Conservation (phyloP, 768 basidiomycete species). For the Lactarius deliciosus region DNA sequence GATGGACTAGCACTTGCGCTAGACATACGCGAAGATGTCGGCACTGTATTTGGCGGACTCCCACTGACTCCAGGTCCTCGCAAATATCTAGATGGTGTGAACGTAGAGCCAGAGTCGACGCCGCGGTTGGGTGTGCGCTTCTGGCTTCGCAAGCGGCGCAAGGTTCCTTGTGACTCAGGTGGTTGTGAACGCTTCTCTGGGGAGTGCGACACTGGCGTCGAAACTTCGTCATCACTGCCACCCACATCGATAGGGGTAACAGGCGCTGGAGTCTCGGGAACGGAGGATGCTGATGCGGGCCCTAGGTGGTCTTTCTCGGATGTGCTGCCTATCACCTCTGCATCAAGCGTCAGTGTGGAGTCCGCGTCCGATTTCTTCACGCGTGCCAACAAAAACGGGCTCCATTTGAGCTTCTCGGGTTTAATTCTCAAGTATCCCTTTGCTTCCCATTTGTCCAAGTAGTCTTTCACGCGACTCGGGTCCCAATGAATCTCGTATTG, state of each 20-base stretch:
- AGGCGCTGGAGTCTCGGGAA: conserved; percentile 28
- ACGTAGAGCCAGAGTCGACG: conserved; percentile 7
- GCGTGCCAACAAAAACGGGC: conserved; percentile 77
- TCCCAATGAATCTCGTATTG: conserved; percentile 80
- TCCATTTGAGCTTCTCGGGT: conserved; percentile 91
- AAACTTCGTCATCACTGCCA: conserved; percentile 16
- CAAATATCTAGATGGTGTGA: conserved; percentile 24
- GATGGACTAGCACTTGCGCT: conserved; percentile 18
- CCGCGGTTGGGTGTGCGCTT: conserved; percentile 5
- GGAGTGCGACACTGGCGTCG: conserved; percentile 18
- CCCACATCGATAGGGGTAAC: conserved; percentile 22
- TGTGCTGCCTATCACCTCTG: conserved; percentile 15
- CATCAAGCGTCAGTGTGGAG: conserved; percentile 16
- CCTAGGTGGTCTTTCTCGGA: conserved; percentile 24
- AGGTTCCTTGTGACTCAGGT: conserved; percentile 13
- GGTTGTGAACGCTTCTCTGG: conserved; percentile 26
- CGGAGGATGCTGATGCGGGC: conserved; percentile 20
- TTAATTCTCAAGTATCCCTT: conserved; percentile 77
- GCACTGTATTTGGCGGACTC: conserved; percentile 20
- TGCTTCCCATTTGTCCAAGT: conserved; percentile 65
- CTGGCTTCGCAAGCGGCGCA: conserved; percentile 27
- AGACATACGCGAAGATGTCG: conserved; percentile 19
- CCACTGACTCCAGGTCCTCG: conserved; percentile 26
- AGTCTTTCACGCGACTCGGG: conserved; percentile 58
- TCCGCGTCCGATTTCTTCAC: conserved; percentile 36